These are phyloP conservation scores for Graphilbum sp. DNA, from an alignment of 2,329 filamentous ascomycete genomes.

Conservation along the genomic window DNA sequence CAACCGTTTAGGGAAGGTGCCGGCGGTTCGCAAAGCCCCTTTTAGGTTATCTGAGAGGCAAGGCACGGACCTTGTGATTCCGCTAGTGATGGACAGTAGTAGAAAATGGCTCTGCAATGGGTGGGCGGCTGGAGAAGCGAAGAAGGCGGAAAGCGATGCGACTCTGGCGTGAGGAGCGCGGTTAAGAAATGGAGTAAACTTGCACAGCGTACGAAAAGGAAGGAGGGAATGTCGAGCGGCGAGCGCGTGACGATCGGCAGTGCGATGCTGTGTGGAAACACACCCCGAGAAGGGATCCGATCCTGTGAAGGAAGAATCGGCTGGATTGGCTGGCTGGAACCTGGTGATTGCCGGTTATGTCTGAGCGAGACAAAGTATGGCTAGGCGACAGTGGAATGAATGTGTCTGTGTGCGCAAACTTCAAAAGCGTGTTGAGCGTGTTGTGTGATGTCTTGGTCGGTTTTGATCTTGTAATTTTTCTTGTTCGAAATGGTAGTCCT, in stretches of 20 bases:
- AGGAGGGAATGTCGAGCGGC: background rate
- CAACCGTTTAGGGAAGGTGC: constrained; percentile 9
- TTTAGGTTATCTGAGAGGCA: constrained; percentile 2
- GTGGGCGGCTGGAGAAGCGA: background rate
- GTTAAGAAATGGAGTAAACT: background rate
- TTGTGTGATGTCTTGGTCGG: too few relatives aligned
- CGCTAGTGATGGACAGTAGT: background rate
- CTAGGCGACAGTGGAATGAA: background rate
- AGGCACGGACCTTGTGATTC: constrained; percentile 3
- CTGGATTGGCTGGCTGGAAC: too few relatives aligned
- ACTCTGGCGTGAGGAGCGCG: background rate
- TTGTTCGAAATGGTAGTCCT: background rate
- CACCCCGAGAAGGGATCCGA: too few relatives aligned
- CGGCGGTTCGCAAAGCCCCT: constrained; percentile 7
- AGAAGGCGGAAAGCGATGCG: background rate
- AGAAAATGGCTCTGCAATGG: background rate
- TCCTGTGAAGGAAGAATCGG: too few relatives aligned
- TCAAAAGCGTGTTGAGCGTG: too few relatives aligned
- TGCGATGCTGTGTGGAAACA: too few relatives aligned
- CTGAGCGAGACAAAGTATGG: too few relatives aligned
- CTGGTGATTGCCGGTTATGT: too few relatives aligned
- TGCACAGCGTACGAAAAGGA: background rate
- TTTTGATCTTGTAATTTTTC: too few relatives aligned
- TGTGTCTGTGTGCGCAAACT: background rate
- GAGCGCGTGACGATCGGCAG: too few relatives aligned